These are phyloP conservation scores for Corchorus capsularis DNA, from an alignment of 345 rosid genomes.

Conservation along the genomic window DNA sequence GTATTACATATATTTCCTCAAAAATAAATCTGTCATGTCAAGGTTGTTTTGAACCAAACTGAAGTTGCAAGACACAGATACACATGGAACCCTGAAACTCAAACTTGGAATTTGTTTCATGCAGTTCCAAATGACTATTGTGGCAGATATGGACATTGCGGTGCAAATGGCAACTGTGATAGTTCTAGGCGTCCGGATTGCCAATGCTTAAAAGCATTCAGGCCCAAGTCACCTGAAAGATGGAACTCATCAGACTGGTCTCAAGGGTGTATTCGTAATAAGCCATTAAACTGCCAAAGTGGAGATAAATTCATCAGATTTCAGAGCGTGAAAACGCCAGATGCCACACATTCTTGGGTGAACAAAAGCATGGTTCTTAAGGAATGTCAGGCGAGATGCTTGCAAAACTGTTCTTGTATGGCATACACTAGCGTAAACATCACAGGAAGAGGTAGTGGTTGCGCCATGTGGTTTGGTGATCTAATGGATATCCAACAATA, in stretches of 20 bases:
- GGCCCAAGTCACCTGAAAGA: slow-evolving; percentile 25
- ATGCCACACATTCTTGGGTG: not conserved
- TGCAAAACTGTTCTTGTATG: slow-evolving; percentile 15
- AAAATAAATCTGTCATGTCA: not conserved
- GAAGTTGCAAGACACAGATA: not conserved
- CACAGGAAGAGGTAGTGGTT: not conserved
- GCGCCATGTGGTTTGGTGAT: not conserved
- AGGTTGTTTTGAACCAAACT: not conserved
- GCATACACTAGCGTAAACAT: not conserved
- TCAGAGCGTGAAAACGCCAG: not conserved
- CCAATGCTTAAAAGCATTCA: slow-evolving; percentile 39
- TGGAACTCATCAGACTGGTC: slow-evolving; percentile 34
- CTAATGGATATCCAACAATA: not conserved
- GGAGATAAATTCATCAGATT: slow-evolving; percentile 32
- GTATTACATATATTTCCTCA: not conserved
- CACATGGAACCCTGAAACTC: not conserved
- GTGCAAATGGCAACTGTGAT: slow-evolving; percentile 38
- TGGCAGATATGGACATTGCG: slow-evolving; percentile 24
- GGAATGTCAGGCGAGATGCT: slow-evolving; percentile 7
- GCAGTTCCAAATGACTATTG: not conserved
- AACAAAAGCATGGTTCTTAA: not conserved
- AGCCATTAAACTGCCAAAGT: slow-evolving; percentile 25
- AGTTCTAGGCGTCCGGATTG: slow-evolving; percentile 40
- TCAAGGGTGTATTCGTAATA: not conserved
- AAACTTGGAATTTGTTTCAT: not conserved